Evolutionary conservation across 441 rosid genomes (phyloP), one percentile per base, ranked within the genome.

Genomic region (Mallotus japonicus): DNA sequence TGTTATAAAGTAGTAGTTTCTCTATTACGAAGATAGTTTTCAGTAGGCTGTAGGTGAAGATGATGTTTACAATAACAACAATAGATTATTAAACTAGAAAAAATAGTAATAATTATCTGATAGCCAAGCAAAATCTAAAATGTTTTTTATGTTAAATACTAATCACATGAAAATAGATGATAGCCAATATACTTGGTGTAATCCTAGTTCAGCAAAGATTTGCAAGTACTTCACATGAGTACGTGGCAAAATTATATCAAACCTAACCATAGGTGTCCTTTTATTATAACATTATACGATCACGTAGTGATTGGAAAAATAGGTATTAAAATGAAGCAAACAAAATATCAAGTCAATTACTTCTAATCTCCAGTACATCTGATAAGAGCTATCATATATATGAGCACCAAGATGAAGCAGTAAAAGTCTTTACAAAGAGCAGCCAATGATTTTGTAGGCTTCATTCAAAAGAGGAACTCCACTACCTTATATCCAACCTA

Each of bases 401-500:
- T 28, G 6, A 32, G 32, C 37, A 62, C 46, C 15, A 63, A 5
- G 24, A 70, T 32, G 34, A 12, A 53, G 40, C 9, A 53, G 40
- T 14, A 55, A 46, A 51, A 44, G 49, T n/a, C 60, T 59, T 51
- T 40, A 15, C 69, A 65, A 24, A 65, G 22, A 64, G 28, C 69
- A 59, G 65, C 57, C 71, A 74, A 55, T 60, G 22, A 6, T 58
- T 62, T 66, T 67, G 55, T 1, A 58, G 5, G 19, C 59, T 15
- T 69, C 20, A 32, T 70, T 28, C 56, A 72, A 42, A 76, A 66
- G 53, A 59, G 75, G 55, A 65, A 77, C 61, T 62, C 76, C 71
- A 67, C 62, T 87, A 95, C 99, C 99, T 91, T 86, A 91, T 86
- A 85, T 95, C 99, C 90, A 95, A 76, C 89, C 86, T 91, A 60